A percentile compares a stretch with the other conserved stretches of the same genome.
These are phyloP conservation scores for Tympanopsis confertula DNA, from an alignment of 2,329 filamentous ascomycete species.

Conservation along the genomic window DNA sequence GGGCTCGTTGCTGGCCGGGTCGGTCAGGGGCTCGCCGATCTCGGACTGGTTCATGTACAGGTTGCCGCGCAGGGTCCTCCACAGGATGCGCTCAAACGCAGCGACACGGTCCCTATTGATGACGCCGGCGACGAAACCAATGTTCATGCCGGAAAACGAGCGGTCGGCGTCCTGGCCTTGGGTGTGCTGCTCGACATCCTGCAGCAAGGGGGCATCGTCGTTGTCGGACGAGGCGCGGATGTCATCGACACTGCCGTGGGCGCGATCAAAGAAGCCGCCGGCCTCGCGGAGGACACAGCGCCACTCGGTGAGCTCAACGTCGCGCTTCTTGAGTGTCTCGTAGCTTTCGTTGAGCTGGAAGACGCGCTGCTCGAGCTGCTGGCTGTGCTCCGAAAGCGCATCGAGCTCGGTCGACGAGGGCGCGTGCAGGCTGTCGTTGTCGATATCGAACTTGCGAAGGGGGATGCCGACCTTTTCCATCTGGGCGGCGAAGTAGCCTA, in stretches of 20 bases:
- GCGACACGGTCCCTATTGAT: slow-evolving; percentile 86
- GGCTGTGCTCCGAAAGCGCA: slow-evolving; percentile 81
- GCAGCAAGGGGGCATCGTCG: slow-evolving; percentile 85
- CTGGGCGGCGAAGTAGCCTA: slow-evolving; percentile 86
- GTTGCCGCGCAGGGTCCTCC: slow-evolving; percentile 93
- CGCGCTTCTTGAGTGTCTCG: slow-evolving; percentile 92
- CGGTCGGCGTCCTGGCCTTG: slow-evolving; percentile 59
- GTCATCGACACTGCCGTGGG: slow-evolving; percentile 91
- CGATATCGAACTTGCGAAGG: slow-evolving; percentile 83
- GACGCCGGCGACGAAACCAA: slow-evolving; percentile 93
- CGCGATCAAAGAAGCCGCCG: slow-evolving; percentile 92
- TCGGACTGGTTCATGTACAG: slow-evolving; percentile 99
- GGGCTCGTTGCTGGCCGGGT: slow-evolving; percentile 84
- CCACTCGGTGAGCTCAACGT: slow-evolving; percentile 96
- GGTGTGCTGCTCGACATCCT: slow-evolving; percentile 79
- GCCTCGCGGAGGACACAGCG: slow-evolving; percentile 94
- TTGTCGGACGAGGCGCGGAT: slow-evolving; percentile 83
- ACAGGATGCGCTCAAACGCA: slow-evolving; percentile 92
- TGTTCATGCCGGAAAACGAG: slow-evolving; percentile 95
- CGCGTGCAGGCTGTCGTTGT: slow-evolving; percentile 72
- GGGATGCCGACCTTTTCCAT: slow-evolving; percentile 87
- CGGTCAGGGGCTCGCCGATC: slow-evolving; percentile 84
- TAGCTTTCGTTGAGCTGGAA: slow-evolving; percentile 93
- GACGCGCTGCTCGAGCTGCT: slow-evolving; percentile 83
- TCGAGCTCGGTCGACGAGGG: slow-evolving; percentile 92